A percentile compares a stretch with the other conserved stretches of the same genome.
phyloP scores from a whole-genome alignment of 139 green algal genomes.

The Yamagishiella unicocca region DNA sequence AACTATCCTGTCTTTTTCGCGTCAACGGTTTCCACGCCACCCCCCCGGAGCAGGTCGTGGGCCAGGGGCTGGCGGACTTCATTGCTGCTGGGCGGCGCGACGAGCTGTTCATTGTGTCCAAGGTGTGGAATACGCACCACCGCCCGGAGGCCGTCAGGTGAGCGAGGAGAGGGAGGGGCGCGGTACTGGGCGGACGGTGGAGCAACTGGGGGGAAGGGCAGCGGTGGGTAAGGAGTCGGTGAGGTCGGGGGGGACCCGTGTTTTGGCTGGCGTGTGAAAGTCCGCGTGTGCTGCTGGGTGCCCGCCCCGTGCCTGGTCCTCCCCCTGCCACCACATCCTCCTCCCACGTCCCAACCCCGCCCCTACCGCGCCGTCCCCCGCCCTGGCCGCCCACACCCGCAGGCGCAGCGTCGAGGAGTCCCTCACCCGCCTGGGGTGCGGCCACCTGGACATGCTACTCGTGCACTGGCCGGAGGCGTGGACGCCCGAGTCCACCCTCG shows the following conservation, averaged over 20 bases:
- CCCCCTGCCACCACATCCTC: no score
- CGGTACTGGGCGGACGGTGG: neutral
- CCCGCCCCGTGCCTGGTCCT: no score
- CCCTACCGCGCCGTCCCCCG: neutral
- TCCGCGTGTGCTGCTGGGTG: neutral
- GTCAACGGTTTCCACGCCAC: no score
- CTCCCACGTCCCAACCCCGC: neutral
- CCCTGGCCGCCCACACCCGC: neutral
- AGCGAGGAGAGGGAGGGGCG: neutral
- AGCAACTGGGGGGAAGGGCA: neutral
- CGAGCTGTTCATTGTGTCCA: conserved; percentile 87
- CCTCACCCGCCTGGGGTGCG: conserved; percentile 48
- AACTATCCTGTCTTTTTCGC: no score
- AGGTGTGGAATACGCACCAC: conserved; percentile 86
- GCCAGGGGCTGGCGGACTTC: conserved; percentile 75
- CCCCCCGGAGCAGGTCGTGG: no score
- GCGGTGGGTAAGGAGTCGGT: neutral
- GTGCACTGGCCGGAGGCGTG: conserved; percentile 90
- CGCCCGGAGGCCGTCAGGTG: conserved; percentile 70
- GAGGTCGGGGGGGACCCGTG: no score
- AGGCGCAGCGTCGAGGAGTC: conserved; percentile 71
- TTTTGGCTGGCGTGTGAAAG: neutral
- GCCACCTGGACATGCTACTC: conserved; percentile 81
- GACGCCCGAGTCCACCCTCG: conserved; percentile 56
- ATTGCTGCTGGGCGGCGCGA: conserved; percentile 57